Percentiles rank a stretch among this genome's conserved stretches.
phyloP scores from a whole-genome alignment of 495 filamentous ascomycete genomes.

The Cryomyces minteri region DNA sequence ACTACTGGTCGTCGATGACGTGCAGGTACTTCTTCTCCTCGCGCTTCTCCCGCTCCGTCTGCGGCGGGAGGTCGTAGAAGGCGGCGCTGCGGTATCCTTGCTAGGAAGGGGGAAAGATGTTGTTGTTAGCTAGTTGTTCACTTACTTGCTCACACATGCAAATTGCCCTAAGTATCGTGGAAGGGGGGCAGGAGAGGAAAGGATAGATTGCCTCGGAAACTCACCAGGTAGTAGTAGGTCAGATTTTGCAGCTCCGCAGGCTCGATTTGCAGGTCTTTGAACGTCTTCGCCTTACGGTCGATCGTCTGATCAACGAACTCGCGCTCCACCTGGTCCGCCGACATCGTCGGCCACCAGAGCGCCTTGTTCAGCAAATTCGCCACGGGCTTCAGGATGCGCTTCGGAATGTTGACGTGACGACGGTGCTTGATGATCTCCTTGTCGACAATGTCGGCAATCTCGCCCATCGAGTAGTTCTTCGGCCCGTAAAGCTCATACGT shows the following conservation, averaged over 20 bases:
- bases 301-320: slow-evolving; percentile 92
- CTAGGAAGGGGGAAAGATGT: slow-evolving; percentile 21
- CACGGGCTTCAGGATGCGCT: slow-evolving; percentile 49
- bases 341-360: slow-evolving; percentile 75
- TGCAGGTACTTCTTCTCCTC: slow-evolving; percentile 96
- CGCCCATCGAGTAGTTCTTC: slow-evolving; percentile 73
- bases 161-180: no score
- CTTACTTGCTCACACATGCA: no score
- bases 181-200: not conserved
- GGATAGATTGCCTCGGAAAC: slow-evolving; percentile 14
- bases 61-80: slow-evolving; percentile 83
- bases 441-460: slow-evolving; percentile 78
- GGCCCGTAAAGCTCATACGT: slow-evolving; percentile 94
- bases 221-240: slow-evolving; percentile 85
- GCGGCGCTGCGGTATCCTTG: slow-evolving; percentile 65
- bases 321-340: slow-evolving; percentile 75
- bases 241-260: slow-evolving; percentile 63
- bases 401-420: slow-evolving; percentile 83
- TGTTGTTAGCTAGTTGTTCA: no score
- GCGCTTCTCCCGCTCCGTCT: slow-evolving; percentile 80
- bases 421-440: slow-evolving; percentile 80
- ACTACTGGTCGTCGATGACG: slow-evolving; percentile 72
- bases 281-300: slow-evolving; percentile 82
- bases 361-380: slow-evolving; percentile 54
- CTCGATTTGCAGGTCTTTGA: slow-evolving; percentile 81